These are phyloP conservation scores for Gorgonomyces haynaldii DNA, from an alignment of 192 early-diverging fungal genomes.

Conservation along the genomic window DNA sequence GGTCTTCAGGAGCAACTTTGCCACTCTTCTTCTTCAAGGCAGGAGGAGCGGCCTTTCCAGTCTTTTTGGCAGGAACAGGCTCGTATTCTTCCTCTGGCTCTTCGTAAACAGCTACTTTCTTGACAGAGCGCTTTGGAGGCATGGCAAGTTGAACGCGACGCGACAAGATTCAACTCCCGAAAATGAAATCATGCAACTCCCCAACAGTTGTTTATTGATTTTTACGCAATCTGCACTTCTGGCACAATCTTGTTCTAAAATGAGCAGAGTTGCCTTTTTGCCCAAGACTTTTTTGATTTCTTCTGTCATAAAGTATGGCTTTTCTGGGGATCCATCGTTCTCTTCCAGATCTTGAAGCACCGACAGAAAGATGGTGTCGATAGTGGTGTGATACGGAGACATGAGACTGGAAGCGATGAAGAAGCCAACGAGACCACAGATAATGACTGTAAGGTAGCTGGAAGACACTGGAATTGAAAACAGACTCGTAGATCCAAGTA, in stretches of 20 bases:
- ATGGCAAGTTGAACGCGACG: neutral
- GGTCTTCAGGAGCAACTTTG: neutral
- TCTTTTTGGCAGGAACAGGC: no score
- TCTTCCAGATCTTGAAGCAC: conserved; percentile 41
- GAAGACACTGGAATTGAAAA: neutral
- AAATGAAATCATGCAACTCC: no score
- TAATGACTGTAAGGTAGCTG: neutral
- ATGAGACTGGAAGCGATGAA: conserved; percentile 30
- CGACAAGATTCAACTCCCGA: no score
- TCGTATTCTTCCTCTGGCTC: no score
- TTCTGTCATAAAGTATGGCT: conserved; percentile 4
- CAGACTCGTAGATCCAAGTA: neutral
- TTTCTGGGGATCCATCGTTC: conserved; percentile 28
- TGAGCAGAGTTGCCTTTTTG: neutral
- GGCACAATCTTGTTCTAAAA: no score
- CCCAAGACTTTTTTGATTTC: conserved; percentile 1
- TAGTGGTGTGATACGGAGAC: conserved; percentile 29
- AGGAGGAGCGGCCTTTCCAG: no score
- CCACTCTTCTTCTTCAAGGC: neutral
- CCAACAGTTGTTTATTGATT: no score
- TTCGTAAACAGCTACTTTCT: no score
- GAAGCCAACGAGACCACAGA: conserved; percentile 5
- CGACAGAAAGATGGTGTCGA: conserved; percentile 42
- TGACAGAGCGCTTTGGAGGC: no score
- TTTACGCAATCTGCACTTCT: no score